Base-by-base conservation (phyloP, 805 yeast genomes). In the Pichia nanzhaoensis region DNA sequence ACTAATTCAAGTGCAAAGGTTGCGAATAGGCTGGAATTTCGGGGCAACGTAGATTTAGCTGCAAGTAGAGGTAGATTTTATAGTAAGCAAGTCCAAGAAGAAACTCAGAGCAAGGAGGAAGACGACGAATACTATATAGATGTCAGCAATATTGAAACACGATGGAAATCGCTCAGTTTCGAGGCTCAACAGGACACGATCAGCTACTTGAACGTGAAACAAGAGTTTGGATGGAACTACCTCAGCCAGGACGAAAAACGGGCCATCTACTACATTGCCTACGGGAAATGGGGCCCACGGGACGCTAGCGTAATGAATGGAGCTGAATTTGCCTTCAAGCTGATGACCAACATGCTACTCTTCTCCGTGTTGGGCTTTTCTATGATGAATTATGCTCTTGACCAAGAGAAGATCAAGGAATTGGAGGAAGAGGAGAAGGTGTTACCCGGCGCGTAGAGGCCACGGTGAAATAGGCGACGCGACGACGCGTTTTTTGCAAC, bases 281-380 rank as follows among this genome's bases (percentile, higher is more conserved):
- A 75, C 53, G 84, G 84, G 20, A 70, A 68, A 50, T 78, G 83
- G 83, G 84, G 84, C 17, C 78, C 83, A 49, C 68, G 84, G 61
- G 69, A 66, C 44, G 34, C 33, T 4, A 48, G 48, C 7, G 31
- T 46, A 3, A 47, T 65, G 56, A 62, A 53, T 20, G 24, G 54
- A 2, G 62, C 68, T 1, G 69, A 66, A 44, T 47, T 63, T 41
- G 51, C 63, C 2, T 65, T 66, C 52, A 58, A 56, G 32, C 42
- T 62, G 30, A 55, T 66, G 56, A 55, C 67, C 1, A 61, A 58
- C 32, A 54, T 60, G 31, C 52, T 66, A 4, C 46, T 66, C 34
- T 66, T 66, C 45, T 56, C 55, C 12, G 68, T 62, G 13, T 39
- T 62, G 14, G 69, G 69, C 14, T 61, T 66, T 41, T 55, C 66